Conservation (phyloP, 306 rosid species). For the Castanospermum australe region DNA sequence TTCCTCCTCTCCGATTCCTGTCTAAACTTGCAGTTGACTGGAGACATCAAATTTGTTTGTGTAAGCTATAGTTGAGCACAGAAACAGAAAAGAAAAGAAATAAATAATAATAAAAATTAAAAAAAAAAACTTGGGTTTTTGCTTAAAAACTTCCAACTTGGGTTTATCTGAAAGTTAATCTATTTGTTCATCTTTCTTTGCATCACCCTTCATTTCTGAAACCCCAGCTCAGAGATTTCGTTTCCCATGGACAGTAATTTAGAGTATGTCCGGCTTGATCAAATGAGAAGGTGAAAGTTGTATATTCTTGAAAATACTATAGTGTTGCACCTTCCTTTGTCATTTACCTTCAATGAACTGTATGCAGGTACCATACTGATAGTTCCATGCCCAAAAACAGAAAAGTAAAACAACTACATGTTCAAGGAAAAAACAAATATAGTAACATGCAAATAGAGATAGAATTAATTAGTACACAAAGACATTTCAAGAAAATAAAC, state of each 20-base stretch:
- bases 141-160: not conserved
- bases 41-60: not conserved
- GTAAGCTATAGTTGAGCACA: not conserved
- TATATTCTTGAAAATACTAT: not conserved
- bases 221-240: conserved; percentile 21
- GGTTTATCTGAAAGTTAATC: not conserved
- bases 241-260: not conserved
- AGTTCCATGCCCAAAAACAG: not conserved
- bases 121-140: not conserved
- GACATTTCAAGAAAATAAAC: conserved; percentile 34
- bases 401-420: not conserved
- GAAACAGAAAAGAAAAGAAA: not conserved
- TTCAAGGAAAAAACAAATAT: conserved; percentile 14
- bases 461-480: conserved; percentile 19
- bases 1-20: conserved; percentile 11
- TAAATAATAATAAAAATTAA: not conserved
- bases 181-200: conserved; percentile 9
- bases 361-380: not conserved
- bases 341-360: conserved; percentile 6
- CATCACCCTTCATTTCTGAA: conserved; percentile 13
- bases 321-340: not conserved
- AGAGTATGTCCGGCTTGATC: conserved; percentile 12
- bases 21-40: conserved; percentile 31
- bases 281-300: not conserved
- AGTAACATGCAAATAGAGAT: conserved; percentile 10